A percentile compares a stretch with the other conserved stretches of the same genome.
Evolutionary conservation across 2,329 filamentous ascomycete species (phyloP).

Genomic region (Claviceps sp.): DNA sequence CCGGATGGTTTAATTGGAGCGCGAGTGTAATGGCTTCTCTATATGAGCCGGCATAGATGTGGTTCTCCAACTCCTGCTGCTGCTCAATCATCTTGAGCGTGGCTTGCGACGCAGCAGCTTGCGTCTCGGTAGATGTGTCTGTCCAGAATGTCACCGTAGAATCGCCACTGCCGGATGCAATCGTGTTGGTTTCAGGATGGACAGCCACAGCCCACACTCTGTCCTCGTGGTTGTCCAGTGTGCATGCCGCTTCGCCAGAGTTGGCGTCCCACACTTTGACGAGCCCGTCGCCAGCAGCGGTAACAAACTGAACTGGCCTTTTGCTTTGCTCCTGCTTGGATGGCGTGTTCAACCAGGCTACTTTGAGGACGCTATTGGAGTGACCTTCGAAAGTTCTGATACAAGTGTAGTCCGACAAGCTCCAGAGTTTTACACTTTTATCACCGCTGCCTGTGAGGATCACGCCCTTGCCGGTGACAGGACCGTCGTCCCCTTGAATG

Average conservation of each 20-base stretch:
- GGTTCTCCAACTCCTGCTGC: slow-evolving; percentile 87
- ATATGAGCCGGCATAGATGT: slow-evolving; percentile 77
- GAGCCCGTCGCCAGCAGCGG: slow-evolving; percentile 82
- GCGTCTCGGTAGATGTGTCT: slow-evolving; percentile 74
- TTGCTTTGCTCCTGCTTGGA: slow-evolving; percentile 36
- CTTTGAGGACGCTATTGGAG: slow-evolving; percentile 88
- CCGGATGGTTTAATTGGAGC: slow-evolving; percentile 87
- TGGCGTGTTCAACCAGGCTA: slow-evolving; percentile 63
- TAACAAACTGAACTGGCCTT: slow-evolving; percentile 59
- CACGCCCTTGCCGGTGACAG: slow-evolving; percentile 65
- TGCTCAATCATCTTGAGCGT: slow-evolving; percentile 76
- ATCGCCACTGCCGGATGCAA: slow-evolving; percentile 86
- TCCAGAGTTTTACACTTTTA: slow-evolving; percentile 95
- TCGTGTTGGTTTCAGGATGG: slow-evolving; percentile 52
- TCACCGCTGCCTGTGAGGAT: slow-evolving; percentile 87
- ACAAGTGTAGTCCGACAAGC: slow-evolving; percentile 79
- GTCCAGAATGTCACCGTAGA: slow-evolving; percentile 92
- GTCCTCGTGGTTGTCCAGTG: slow-evolving; percentile 93
- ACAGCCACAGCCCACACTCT: slow-evolving; percentile 83
- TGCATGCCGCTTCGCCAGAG: slow-evolving; percentile 72
- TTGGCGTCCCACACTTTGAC: slow-evolving; percentile 94
- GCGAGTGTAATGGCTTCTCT: slow-evolving; percentile 86
- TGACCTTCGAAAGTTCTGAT: slow-evolving; percentile 91
- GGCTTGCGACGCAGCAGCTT: slow-evolving; percentile 58
- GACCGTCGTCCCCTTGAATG: slow-evolving; percentile 57